Evolutionary conservation across 1,139 yeast species (phyloP).

Genomic region (Geotrichum fermentans): DNA sequence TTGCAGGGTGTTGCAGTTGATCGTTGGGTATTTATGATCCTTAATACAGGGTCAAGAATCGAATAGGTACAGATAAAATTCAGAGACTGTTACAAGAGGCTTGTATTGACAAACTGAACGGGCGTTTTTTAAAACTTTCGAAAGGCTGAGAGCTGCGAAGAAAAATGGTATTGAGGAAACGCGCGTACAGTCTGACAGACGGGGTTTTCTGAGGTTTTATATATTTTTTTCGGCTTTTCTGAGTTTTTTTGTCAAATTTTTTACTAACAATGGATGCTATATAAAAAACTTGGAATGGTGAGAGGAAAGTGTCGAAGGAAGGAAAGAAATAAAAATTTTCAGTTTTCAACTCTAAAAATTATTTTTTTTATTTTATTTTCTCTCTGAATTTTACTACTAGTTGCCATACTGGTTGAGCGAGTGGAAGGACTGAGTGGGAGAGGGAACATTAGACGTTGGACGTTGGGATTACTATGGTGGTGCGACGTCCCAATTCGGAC

Average conservation of each 20-base stretch:
- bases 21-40: not conserved
- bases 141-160: too few species aligned
- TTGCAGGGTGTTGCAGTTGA: constrained; percentile 5
- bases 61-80: not conserved
- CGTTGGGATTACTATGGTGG: too few species aligned
- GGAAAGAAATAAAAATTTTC: not conserved
- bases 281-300: not conserved
- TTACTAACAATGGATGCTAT: not conserved
- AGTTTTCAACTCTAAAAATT: not conserved
- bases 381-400: too few species aligned
- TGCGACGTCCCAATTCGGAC: too few species aligned
- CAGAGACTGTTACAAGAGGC: not conserved
- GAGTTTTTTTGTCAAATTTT: not conserved
- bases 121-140: not conserved
- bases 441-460: too few species aligned
- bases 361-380: not conserved
- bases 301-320: not conserved
- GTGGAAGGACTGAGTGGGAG: too few species aligned
- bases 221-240: not conserved
- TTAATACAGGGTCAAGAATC: not conserved
- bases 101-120: constrained; percentile 2
- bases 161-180: too few species aligned
- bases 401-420: too few species aligned
- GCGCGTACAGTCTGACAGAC: not conserved
- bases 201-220: not conserved